These are phyloP conservation scores for Trametes gibbosa DNA, from an alignment of 768 basidiomycete genomes.

Conservation along the genomic window DNA sequence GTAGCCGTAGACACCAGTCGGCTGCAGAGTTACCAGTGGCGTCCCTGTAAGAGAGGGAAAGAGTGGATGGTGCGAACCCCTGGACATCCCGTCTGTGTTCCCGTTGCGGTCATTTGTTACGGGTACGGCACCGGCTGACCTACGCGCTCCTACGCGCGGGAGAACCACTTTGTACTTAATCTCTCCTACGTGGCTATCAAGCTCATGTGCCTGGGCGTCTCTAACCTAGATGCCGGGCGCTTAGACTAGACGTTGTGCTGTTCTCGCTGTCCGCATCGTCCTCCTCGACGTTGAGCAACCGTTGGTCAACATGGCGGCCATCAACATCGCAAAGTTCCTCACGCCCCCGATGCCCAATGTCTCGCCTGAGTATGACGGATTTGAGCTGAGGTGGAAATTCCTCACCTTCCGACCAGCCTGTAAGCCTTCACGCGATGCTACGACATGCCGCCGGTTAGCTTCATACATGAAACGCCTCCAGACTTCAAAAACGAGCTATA, in stretches of 20 bases:
- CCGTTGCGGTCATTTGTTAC: not conserved
- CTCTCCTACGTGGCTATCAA: constrained; percentile 12
- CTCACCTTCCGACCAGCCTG: constrained; percentile 81
- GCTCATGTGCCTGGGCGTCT: constrained; percentile 7
- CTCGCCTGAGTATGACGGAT: constrained; percentile 64
- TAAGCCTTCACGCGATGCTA: constrained; percentile 33
- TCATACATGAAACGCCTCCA: constrained; percentile 22
- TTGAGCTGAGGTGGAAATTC: constrained; percentile 70
- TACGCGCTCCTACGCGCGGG: constrained; percentile 1
- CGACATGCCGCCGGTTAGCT: constrained; percentile 5
- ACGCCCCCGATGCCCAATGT: constrained; percentile 53
- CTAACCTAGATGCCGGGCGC: not conserved
- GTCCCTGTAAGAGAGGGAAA: not conserved
- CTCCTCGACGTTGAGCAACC: not conserved
- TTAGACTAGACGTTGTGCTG: not conserved
- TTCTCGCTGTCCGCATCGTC: not conserved
- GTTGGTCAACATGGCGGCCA: constrained; percentile 15
- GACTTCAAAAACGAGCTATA: constrained; percentile 67
- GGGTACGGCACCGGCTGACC: not conserved
- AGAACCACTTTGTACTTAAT: not conserved
- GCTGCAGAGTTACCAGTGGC: not conserved
- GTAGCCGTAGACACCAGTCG: not conserved
- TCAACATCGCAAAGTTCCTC: constrained; percentile 14
- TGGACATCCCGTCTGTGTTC: not conserved
- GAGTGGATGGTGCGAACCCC: not conserved